Percentiles rank a stretch among this genome's conserved stretches.
These are phyloP conservation scores for Vigna reflexopilosa DNA, from an alignment of 306 rosid species.

Conservation along the genomic window DNA sequence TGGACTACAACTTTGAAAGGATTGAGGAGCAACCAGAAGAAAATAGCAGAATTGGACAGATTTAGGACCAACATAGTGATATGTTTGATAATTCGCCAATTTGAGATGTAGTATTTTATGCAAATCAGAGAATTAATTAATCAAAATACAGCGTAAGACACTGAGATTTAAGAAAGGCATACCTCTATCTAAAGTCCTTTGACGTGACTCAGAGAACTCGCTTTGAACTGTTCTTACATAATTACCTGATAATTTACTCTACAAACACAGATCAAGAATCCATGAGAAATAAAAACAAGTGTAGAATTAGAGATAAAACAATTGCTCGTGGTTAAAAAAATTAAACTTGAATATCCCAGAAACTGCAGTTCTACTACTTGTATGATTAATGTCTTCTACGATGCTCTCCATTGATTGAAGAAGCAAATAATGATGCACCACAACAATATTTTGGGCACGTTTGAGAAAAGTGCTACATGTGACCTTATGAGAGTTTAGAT, in stretches of 20 bases:
- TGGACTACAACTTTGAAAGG: background rate
- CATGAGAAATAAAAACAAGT: slow-evolving; percentile 16
- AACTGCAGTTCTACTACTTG: background rate
- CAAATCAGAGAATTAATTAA: slow-evolving; percentile 21
- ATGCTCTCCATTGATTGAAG: background rate
- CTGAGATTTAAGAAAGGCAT: slow-evolving; percentile 8
- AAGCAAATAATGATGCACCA: background rate
- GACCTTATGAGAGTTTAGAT: background rate
- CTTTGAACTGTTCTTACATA: slow-evolving; percentile 49
- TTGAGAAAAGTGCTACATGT: background rate
- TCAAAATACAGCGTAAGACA: slow-evolving; percentile 4
- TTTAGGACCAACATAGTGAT: slow-evolving; percentile 18
- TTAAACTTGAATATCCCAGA: slow-evolving; percentile 17
- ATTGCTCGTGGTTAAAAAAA: slow-evolving; percentile 1
- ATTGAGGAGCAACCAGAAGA: background rate
- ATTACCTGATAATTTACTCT: slow-evolving; percentile 58
- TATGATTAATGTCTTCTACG: background rate
- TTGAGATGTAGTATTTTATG: background rate
- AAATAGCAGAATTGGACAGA: slow-evolving; percentile 33
- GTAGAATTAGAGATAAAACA: background rate
- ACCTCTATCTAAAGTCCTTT: slow-evolving; percentile 63
- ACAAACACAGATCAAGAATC: slow-evolving; percentile 29
- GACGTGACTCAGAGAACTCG: slow-evolving; percentile 53
- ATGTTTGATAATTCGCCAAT: slow-evolving; percentile 4
- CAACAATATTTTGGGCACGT: background rate